Evolutionary conservation across 768 basidiomycete genomes (phyloP).

Genomic region (Daedaleopsis sinensis): DNA sequence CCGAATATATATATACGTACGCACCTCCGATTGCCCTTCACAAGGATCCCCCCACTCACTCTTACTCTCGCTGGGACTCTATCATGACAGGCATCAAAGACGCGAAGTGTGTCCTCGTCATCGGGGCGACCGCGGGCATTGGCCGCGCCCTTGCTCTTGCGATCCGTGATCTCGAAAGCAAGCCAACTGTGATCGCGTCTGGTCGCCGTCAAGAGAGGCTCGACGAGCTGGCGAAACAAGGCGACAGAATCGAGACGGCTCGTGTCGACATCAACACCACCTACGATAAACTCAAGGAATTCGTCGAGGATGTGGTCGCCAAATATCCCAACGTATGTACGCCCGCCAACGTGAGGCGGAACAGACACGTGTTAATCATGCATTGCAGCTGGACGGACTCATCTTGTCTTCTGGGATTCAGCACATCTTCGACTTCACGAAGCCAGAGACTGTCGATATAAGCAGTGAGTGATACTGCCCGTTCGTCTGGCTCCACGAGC

Average conservation of each 20-base stretch:
- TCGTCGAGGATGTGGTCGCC: conserved; percentile 43
- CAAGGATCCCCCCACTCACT: not conserved
- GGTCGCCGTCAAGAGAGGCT: conserved; percentile 58
- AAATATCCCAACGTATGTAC: conserved; percentile 51
- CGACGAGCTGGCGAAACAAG: conserved; percentile 43
- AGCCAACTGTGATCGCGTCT: conserved; percentile 52
- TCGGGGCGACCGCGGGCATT: conserved; percentile 62
- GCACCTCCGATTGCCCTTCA: too few species aligned
- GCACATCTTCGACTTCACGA: conserved; percentile 48
- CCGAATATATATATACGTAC: too few species aligned
- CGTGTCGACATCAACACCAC: conserved; percentile 48
- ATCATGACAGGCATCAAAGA: conserved; percentile 40
- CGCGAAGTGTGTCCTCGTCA: conserved; percentile 53
- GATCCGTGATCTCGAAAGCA: conserved; percentile 48
- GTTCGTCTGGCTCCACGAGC: too few species aligned
- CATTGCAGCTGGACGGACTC: conserved; percentile 54
- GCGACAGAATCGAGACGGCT: conserved; percentile 42
- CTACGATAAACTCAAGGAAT: conserved; percentile 36
- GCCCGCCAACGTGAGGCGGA: not conserved
- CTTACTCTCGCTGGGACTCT: not conserved
- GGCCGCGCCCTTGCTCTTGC: conserved; percentile 58
- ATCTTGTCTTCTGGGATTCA: conserved; percentile 59
- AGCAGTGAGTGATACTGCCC: conserved; percentile 40
- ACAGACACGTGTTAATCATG: not conserved
- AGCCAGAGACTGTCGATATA: conserved; percentile 43